Evolutionary conservation across 106 monocot genomes (phyloP), one percentile per base, ranked within the genome.

Genomic region (Alisma plantagoaquatica): DNA sequence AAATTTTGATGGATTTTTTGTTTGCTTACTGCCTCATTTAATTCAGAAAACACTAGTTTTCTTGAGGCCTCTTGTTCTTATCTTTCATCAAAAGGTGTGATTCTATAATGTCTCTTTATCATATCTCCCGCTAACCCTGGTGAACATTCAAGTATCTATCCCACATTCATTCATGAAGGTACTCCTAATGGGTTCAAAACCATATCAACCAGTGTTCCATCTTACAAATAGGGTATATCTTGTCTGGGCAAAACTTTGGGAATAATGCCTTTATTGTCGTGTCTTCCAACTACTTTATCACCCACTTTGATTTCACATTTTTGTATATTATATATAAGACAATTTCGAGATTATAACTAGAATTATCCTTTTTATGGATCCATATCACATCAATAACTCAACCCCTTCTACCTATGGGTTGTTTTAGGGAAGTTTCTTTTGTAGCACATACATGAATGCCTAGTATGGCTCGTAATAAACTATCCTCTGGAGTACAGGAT

Each of bases 241-340:
- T 54, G 3, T 19, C 54, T n/a, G 5, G 35, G 54, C 14, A 54
- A 54, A 54, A 31, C 14, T 57, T 57, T 33, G 56, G 31, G 41
- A 57, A 57, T 57, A 57, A 9, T 57, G 23, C 35, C 33, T 17
- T 5, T 27, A 54, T 57, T 57, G 7, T 20, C 33, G 41, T 57
- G 33, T 57, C 56, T 18, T 33, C 20, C 3, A 20, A 23, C 56
- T 16, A 57, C 19, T 57, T 57, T 23, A 57, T 35, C 33, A 18
- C 33, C 22, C 56, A 38, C 4, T 57, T 57, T 57, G 56, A 57
- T 57, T 57, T 57, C 31, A 57, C 21, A 23, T 57, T 57, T 57
- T 32, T 57, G 29, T 54, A n/a, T 30, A 54, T 30, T 54, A 54
- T 54, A 54, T 29, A 31, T n/a, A 54, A 31, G 32, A 54, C 32